Evolutionary conservation across 2,329 filamentous ascomycete genomes (phyloP).

Genomic region (Arthroderma sp.): DNA sequence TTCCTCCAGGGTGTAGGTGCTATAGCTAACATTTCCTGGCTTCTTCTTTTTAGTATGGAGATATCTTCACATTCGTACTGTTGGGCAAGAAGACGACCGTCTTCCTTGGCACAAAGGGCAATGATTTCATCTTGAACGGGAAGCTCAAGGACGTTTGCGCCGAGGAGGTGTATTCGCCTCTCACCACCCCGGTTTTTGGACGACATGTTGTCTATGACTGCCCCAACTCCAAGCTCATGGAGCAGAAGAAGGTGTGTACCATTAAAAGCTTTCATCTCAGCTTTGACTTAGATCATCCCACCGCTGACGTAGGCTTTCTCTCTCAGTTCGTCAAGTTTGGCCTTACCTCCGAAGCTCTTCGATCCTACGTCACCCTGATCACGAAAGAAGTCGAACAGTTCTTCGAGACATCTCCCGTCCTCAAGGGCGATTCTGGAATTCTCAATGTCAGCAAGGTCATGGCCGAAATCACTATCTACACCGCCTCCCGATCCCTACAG

Average conservation of each 20-base stretch:
- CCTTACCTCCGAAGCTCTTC: conserved; percentile 49
- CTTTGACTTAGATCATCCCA: not conserved
- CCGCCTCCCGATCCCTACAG: conserved; percentile 73
- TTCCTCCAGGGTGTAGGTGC: too few relatives aligned
- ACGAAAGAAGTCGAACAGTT: conserved; percentile 61
- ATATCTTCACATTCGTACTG: conserved; percentile 80
- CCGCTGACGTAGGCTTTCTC: not conserved
- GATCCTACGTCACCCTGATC: conserved; percentile 67
- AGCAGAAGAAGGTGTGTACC: conserved; percentile 71
- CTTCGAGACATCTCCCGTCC: conserved; percentile 53
- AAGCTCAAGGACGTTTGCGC: conserved; percentile 83
- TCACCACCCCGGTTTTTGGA: conserved; percentile 63
- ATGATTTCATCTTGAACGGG: conserved; percentile 84
- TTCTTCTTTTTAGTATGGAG: conserved; percentile 52
- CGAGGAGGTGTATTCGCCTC: conserved; percentile 75
- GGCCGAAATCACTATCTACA: conserved; percentile 82
- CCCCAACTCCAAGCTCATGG: conserved; percentile 84
- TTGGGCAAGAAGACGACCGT: conserved; percentile 85
- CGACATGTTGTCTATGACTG: conserved; percentile 83
- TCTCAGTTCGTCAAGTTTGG: conserved; percentile 52
- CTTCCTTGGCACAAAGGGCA: conserved; percentile 66
- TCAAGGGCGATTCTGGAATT: conserved; percentile 56
- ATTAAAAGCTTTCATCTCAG: not conserved
- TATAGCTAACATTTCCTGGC: not conserved
- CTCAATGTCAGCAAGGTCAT: conserved; percentile 63